Conservation (phyloP, 306 rosid genomes). For the Prunus fruticosa region DNA sequence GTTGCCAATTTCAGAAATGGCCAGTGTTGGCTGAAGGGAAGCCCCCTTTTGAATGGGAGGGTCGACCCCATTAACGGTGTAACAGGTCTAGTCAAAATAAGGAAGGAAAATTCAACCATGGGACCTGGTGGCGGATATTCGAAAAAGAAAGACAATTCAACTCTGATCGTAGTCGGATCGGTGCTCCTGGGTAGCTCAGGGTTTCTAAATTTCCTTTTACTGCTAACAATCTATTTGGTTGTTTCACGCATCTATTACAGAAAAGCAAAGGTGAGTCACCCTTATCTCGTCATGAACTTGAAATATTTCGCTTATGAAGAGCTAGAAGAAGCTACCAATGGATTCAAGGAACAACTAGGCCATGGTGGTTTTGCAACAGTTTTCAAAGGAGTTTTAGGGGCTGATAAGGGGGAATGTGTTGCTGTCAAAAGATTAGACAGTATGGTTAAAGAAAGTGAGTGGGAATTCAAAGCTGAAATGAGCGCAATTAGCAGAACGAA, state of each 20-base stretch:
- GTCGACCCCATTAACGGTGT: not conserved
- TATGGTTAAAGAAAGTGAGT: conserved; percentile 28
- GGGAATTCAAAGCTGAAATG: conserved; percentile 31
- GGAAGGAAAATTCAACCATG: conserved; percentile 35
- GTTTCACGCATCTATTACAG: conserved; percentile 17
- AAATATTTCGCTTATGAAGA: conserved; percentile 19
- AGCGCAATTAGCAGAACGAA: conserved; percentile 7
- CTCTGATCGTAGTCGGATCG: conserved; percentile 28
- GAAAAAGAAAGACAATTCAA: conserved; percentile 13
- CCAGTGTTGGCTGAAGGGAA: conserved; percentile 45
- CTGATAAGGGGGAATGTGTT: conserved; percentile 22
- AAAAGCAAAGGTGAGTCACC: conserved; percentile 25
- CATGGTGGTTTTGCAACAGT: conserved; percentile 27
- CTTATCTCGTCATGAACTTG: not conserved
- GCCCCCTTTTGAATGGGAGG: conserved; percentile 48
- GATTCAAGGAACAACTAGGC: conserved; percentile 24
- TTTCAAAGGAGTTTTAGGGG: conserved; percentile 27
- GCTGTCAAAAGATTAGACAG: conserved; percentile 47
- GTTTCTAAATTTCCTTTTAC: conserved; percentile 28
- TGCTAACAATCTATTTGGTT: conserved; percentile 18
- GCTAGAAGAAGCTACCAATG: conserved; percentile 21
- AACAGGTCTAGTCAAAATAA: conserved; percentile 39
- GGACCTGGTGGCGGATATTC: not conserved
- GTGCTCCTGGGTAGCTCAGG: conserved; percentile 44
- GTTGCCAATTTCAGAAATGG: conserved; percentile 32